Evolutionary conservation across 208 protist species (phyloP).

Genomic region (Trypanosomatidae sp.): DNA sequence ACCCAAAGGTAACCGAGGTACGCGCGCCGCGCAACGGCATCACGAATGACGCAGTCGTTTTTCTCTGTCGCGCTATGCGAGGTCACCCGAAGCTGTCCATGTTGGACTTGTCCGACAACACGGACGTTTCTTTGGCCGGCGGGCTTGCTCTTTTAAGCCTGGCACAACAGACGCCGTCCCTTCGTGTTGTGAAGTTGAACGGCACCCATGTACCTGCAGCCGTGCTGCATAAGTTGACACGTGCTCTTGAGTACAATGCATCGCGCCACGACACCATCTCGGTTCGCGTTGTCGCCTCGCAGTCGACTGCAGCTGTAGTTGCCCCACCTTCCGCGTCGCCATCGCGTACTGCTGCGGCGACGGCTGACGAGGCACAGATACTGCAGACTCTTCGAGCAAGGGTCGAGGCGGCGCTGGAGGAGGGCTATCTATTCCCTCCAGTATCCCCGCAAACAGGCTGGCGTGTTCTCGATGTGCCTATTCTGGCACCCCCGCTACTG

Average conservation of each 20-base stretch:
- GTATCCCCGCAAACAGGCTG: constrained; percentile 54
- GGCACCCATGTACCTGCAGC: constrained; percentile 66
- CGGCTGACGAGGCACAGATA: not conserved
- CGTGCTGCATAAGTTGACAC: constrained; percentile 55
- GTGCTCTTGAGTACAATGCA: constrained; percentile 40
- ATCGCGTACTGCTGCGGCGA: not conserved
- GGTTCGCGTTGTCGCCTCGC: not conserved
- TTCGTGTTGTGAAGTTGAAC: constrained; percentile 34
- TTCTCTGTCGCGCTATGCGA: constrained; percentile 75
- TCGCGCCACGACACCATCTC: not conserved
- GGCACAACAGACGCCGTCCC: constrained; percentile 41
- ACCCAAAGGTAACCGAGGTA: constrained; percentile 52
- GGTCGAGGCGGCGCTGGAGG: constrained; percentile 7
- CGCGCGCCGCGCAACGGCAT: constrained; percentile 62
- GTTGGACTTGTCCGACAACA: constrained; percentile 77
- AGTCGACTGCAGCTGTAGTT: not conserved
- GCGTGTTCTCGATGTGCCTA: constrained; percentile 76
- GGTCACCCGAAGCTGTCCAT: constrained; percentile 37
- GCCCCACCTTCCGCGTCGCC: not conserved
- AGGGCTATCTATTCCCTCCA: constrained; percentile 28
- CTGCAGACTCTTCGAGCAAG: constrained; percentile 11
- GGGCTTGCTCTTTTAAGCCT: constrained; percentile 75
- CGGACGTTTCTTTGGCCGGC: constrained; percentile 61
- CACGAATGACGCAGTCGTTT: constrained; percentile 79
- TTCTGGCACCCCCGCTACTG: constrained; percentile 70